A percentile compares a stretch with the other conserved stretches of the same genome.
These are phyloP conservation scores for Cyphellophora attinorum DNA, from an alignment of 2,329 filamentous ascomycete species.

Conservation along the genomic window DNA sequence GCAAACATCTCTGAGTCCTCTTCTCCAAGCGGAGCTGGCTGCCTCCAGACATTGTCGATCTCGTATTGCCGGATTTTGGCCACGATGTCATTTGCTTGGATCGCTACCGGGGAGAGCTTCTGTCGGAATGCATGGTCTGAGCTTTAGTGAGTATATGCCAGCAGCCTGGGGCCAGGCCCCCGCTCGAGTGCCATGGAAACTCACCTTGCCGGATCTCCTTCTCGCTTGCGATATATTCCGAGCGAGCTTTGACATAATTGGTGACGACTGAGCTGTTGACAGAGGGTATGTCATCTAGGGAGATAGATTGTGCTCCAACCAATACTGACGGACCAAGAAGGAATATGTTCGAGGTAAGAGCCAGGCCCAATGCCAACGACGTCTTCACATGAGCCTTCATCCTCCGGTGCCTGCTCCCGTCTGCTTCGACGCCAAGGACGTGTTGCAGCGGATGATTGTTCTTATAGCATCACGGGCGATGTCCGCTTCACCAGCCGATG, in stretches of 20 bases:
- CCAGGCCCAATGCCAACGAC: too few relatives aligned
- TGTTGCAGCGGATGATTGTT: too few relatives aligned
- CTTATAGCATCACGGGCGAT: too few relatives aligned
- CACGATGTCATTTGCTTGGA: not conserved
- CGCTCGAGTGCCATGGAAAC: too few relatives aligned
- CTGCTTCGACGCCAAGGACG: too few relatives aligned
- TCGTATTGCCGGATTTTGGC: conserved; percentile 1
- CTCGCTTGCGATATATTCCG: not conserved
- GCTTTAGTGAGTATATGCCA: not conserved
- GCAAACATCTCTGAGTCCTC: conserved; percentile 1
- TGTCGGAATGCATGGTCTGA: conserved; percentile 2
- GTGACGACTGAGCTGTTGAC: not conserved
- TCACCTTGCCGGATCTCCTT: not conserved
- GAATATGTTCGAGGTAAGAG: not conserved
- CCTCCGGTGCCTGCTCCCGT: too few relatives aligned
- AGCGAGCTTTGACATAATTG: not conserved
- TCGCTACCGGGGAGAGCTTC: not conserved
- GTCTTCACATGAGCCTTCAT: too few relatives aligned
- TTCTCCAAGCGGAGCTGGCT: not conserved
- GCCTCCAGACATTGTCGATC: not conserved
- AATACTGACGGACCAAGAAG: not conserved
- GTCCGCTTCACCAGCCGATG: too few relatives aligned
- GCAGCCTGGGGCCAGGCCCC: too few relatives aligned
- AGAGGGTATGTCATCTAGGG: not conserved
- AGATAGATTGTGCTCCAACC: not conserved